A percentile compares a stretch with the other conserved stretches of the same genome.
phyloP scores from a whole-genome alignment of 2,329 filamentous ascomycete species.

The Fusarium gaditjirri region DNA sequence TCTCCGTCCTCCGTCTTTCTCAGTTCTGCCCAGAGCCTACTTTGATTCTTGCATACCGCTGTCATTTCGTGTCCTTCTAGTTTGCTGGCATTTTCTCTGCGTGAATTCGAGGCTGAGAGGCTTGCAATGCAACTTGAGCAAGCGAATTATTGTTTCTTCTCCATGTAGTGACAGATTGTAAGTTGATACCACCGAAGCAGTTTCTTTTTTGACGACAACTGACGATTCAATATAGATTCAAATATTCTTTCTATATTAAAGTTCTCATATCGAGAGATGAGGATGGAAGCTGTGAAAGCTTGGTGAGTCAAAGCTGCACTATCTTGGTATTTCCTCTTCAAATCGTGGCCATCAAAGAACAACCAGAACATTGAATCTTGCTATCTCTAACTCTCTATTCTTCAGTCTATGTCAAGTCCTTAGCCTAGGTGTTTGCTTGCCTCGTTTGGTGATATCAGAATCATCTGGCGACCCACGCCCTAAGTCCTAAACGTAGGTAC shows the following conservation, averaged over 20 bases:
- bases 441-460: background rate
- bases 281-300: background rate
- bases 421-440: background rate
- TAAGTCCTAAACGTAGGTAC: conserved; percentile 1
- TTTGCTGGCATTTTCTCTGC: background rate
- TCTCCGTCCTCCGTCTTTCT: background rate
- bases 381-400: background rate
- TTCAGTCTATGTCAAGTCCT: background rate
- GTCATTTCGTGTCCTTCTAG: background rate
- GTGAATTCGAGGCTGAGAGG: background rate
- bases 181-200: background rate
- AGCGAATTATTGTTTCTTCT: background rate
- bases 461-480: background rate
- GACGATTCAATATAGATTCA: background rate
- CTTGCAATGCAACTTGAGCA: background rate
- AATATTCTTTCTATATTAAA: background rate
- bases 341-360: background rate
- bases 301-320: background rate
- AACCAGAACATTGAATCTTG: background rate
- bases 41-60: background rate
- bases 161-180: background rate
- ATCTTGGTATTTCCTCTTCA: background rate
- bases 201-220: background rate
- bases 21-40: background rate
- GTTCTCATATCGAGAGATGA: background rate